phyloP scores from a whole-genome alignment of 1,284 basidiomycete species.

The Sanghuangporus baumii region DNA sequence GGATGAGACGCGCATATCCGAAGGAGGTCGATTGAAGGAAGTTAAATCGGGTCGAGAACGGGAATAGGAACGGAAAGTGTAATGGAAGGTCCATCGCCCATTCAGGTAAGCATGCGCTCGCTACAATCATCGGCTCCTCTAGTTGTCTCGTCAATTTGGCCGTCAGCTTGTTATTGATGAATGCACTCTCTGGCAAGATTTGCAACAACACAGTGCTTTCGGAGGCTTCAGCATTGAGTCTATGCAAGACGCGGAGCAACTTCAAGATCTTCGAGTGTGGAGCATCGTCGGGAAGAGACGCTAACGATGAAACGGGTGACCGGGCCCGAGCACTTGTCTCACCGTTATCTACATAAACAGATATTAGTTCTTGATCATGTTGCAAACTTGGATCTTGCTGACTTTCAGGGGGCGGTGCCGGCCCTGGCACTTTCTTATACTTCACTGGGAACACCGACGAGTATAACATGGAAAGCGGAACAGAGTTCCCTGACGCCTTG shows the following conservation, averaged over 20 bases:
- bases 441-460: conserved; percentile 86
- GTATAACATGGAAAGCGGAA: conserved; percentile 76
- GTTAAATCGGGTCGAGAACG: conserved; percentile 93
- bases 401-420: conserved; percentile 61
- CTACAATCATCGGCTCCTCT: conserved; percentile 98
- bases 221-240: conserved; percentile 60
- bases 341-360: conserved; percentile 26
- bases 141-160: conserved; percentile 97
- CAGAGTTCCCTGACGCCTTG: conserved; percentile 52
- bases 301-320: conserved; percentile 55
- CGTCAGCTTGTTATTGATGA: conserved; percentile 97
- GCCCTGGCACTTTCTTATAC: conserved; percentile 89
- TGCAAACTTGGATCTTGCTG: conserved; percentile 23
- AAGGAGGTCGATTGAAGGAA: conserved; percentile 98
- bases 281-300: conserved; percentile 80
- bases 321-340: conserved; percentile 34
- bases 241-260: conserved; percentile 83
- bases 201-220: conserved; percentile 45
- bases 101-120: conserved; percentile 92
- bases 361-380: background rate
- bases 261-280: conserved; percentile 89
- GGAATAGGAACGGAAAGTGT: conserved; percentile 97
- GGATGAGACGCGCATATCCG: conserved; percentile 90
- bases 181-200: conserved; percentile 69
- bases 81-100: conserved; percentile 95